Percentiles rank a stretch among this genome's conserved stretches.
Evolutionary conservation across 371 early-diverging fungal species (phyloP).

Genomic region (Basidiobolus heterosporus): DNA sequence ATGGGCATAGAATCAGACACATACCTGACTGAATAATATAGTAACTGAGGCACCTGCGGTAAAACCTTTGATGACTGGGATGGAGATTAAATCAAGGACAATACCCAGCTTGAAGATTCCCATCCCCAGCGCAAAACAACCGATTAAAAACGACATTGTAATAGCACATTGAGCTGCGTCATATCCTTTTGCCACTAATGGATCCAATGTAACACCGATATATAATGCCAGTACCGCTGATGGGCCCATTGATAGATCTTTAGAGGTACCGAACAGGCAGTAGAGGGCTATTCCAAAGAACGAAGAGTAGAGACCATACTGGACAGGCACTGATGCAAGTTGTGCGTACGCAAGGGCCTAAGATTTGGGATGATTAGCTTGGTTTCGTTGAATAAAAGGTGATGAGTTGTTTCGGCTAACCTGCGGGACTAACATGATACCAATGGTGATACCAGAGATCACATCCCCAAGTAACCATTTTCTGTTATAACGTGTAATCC

Average conservation of each 20-base stretch:
- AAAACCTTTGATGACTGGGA: constrained; percentile 48
- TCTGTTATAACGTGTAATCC: constrained; percentile 20
- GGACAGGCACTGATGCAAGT: constrained; percentile 58
- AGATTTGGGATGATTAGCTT: constrained; percentile 6
- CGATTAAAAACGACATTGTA: constrained; percentile 33
- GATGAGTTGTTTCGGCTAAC: constrained; percentile 7
- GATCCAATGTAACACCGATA: constrained; percentile 32
- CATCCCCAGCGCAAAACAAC: constrained; percentile 40
- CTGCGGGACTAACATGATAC: constrained; percentile 72
- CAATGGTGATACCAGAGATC: constrained; percentile 75
- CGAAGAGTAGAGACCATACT: constrained; percentile 72
- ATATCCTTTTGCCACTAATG: too few species aligned
- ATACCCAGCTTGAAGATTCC: constrained; percentile 64
- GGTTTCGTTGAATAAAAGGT: too few species aligned
- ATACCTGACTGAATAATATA: constrained; percentile 55
- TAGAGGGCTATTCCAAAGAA: constrained; percentile 62
- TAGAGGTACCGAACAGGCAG: constrained; percentile 62
- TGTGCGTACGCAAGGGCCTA: constrained; percentile 66
- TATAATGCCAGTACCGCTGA: constrained; percentile 71
- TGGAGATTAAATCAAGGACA: constrained; percentile 71
- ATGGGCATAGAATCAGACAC: constrained; percentile 31
- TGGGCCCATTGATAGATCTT: constrained; percentile 72
- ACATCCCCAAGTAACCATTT: constrained; percentile 65
- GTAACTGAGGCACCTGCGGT: constrained; percentile 53
- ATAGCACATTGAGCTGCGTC: constrained; percentile 24